A percentile compares a stretch with the other conserved stretches of the same genome.
These are phyloP conservation scores for Aspergillus pseudonomiae DNA, from an alignment of 2,329 filamentous ascomycete species.

Conservation along the genomic window DNA sequence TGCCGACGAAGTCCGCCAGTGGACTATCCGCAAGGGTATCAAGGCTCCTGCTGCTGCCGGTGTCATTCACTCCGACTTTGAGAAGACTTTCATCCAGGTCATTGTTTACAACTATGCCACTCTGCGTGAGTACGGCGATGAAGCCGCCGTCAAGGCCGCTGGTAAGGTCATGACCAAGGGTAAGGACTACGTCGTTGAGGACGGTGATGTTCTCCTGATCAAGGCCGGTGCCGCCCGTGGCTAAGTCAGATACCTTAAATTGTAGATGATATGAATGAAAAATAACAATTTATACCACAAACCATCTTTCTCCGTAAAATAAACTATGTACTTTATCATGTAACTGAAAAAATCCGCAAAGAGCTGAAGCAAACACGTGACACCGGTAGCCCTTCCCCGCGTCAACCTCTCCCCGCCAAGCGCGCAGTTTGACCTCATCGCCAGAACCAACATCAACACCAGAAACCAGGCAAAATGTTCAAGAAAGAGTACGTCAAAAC, in stretches of 20 bases:
- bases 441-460: background rate
- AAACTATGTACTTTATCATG: background rate
- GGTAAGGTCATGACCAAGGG: constrained; percentile 99
- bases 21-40: constrained; percentile 93
- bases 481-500: constrained; percentile 76
- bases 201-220: constrained; percentile 73
- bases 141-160: constrained; percentile 84
- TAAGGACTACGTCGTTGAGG: constrained; percentile 77
- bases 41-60: constrained; percentile 98
- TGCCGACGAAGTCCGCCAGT: constrained; percentile 94
- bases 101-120: constrained; percentile 87
- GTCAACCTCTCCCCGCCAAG: constrained; percentile 1
- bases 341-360: background rate
- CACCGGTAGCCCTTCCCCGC: constrained; percentile 17
- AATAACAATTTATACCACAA: constrained; percentile 3
- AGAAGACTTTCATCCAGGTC: constrained; percentile 98
- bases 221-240: constrained; percentile 63
- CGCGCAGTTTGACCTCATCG: background rate
- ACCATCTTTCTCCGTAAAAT: background rate
- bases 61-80: constrained; percentile 96
- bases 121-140: constrained; percentile 85
- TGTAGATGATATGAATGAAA: constrained; percentile 5
- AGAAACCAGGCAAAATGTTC: constrained; percentile 64
- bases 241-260: constrained; percentile 29
- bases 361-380: background rate